phyloP scores from a whole-genome alignment of 2,329 filamentous ascomycete species.

The Sporothrix euskadiensis region DNA sequence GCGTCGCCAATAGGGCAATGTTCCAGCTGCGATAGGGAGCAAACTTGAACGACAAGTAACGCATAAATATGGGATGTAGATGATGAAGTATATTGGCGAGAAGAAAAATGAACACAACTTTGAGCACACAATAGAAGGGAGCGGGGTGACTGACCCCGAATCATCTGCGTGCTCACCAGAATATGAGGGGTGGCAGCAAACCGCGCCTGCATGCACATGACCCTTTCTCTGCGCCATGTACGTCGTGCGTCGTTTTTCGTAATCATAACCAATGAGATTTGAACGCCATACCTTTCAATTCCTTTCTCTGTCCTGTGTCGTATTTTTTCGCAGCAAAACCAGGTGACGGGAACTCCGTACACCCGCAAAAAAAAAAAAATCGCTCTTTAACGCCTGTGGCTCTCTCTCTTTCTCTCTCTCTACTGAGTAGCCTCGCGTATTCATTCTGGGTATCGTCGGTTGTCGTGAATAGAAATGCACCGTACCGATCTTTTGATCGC shows the following conservation, averaged over 20 bases:
- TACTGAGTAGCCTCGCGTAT: neutral
- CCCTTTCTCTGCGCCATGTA: neutral
- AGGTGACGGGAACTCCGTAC: neutral
- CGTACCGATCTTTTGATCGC: neutral
- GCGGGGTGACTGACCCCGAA: neutral
- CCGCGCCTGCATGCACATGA: neutral
- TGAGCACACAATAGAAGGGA: neutral
- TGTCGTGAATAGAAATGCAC: neutral
- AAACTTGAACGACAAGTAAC: neutral
- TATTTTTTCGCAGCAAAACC: neutral
- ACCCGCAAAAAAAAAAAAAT: neutral
- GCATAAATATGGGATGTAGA: neutral
- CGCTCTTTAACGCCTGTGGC: neutral
- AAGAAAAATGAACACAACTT: neutral
- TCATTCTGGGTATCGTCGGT: constrained; percentile 12
- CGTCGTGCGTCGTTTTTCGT: neutral
- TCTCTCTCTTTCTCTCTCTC: neutral
- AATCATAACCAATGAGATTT: neutral
- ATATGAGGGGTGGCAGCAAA: neutral
- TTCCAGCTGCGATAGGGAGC: neutral
- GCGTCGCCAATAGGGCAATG: no score
- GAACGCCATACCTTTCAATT: neutral
- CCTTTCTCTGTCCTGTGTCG: neutral
- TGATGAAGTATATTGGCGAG: neutral
- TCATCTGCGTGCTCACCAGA: neutral